phyloP scores from a whole-genome alignment of 805 yeast species.

The Candida broadrunensis region DNA sequence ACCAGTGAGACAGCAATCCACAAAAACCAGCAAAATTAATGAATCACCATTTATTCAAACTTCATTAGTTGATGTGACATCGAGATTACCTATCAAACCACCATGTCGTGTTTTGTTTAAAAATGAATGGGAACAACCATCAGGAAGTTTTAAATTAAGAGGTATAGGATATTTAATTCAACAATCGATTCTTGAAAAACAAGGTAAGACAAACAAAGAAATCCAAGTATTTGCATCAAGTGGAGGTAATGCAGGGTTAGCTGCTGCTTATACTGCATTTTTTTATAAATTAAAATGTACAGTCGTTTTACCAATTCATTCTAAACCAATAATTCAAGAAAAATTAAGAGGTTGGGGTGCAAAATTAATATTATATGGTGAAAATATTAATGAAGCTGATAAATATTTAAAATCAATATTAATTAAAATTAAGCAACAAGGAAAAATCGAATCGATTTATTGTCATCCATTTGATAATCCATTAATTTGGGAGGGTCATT shows the following conservation, averaged over 20 bases:
- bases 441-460: slow-evolving; percentile 38
- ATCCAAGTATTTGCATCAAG: slow-evolving; percentile 49
- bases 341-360: slow-evolving; percentile 51
- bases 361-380: slow-evolving; percentile 44
- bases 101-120: slow-evolving; percentile 45
- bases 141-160: slow-evolving; percentile 54
- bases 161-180: slow-evolving; percentile 49
- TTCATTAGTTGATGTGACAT: slow-evolving; percentile 38
- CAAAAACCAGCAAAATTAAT: not conserved
- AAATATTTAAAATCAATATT: slow-evolving; percentile 29
- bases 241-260: slow-evolving; percentile 57
- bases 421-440: slow-evolving; percentile 1
- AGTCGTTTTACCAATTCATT: slow-evolving; percentile 56
- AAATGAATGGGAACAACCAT: slow-evolving; percentile 52
- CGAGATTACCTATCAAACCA: slow-evolving; percentile 25
- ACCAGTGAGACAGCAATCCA: too few relatives aligned
- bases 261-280: slow-evolving; percentile 48
- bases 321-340: slow-evolving; percentile 44
- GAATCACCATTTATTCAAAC: slow-evolving; percentile 28
- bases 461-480: slow-evolving; percentile 57
- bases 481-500: slow-evolving; percentile 54
- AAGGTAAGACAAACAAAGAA: slow-evolving; percentile 14
- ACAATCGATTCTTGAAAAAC: slow-evolving; percentile 18
- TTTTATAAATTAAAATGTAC: slow-evolving; percentile 44
- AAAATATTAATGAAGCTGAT: slow-evolving; percentile 51